phyloP scores from a whole-genome alignment of 805 yeast genomes.

The Candida maltosa region DNA sequence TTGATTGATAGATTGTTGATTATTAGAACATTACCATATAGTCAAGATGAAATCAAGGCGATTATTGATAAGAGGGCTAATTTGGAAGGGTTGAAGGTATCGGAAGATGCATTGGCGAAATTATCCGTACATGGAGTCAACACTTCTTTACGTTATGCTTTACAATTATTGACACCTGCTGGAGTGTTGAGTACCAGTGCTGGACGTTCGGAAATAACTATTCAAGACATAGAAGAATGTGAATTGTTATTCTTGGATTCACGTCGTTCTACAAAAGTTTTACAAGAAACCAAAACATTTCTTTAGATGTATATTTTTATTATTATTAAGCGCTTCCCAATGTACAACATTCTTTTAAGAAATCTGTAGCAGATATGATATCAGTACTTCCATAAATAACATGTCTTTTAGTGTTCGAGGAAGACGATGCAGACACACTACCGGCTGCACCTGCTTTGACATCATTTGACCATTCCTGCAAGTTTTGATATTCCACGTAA shows the following conservation, averaged over 20 bases:
- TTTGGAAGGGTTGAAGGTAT: slow-evolving; percentile 68
- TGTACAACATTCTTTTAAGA: slow-evolving; percentile 60
- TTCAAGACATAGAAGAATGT: slow-evolving; percentile 80
- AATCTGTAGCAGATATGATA: slow-evolving; percentile 65
- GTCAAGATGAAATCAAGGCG: slow-evolving; percentile 72
- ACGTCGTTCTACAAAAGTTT: slow-evolving; percentile 69
- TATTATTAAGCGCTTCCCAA: too few species aligned
- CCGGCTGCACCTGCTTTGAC: slow-evolving; percentile 19
- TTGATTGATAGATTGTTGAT: slow-evolving; percentile 87
- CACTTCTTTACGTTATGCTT: slow-evolving; percentile 85
- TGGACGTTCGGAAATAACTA: slow-evolving; percentile 65
- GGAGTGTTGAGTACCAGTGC: slow-evolving; percentile 74
- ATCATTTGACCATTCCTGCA: slow-evolving; percentile 76
- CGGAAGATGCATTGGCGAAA: slow-evolving; percentile 66
- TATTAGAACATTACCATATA: slow-evolving; percentile 88
- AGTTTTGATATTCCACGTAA: slow-evolving; percentile 87
- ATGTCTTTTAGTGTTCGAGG: slow-evolving; percentile 39
- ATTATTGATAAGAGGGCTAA: slow-evolving; percentile 81
- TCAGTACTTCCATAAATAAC: slow-evolving; percentile 88
- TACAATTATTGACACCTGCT: slow-evolving; percentile 88
- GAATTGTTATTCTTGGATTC: slow-evolving; percentile 82
- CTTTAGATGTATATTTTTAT: slow-evolving; percentile 24
- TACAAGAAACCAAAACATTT: slow-evolving; percentile 46
- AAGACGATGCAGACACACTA: too few species aligned
- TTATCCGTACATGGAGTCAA: slow-evolving; percentile 71